These are phyloP conservation scores for Leptomonas seymouri DNA, from an alignment of 208 protist species.

Conservation along the genomic window DNA sequence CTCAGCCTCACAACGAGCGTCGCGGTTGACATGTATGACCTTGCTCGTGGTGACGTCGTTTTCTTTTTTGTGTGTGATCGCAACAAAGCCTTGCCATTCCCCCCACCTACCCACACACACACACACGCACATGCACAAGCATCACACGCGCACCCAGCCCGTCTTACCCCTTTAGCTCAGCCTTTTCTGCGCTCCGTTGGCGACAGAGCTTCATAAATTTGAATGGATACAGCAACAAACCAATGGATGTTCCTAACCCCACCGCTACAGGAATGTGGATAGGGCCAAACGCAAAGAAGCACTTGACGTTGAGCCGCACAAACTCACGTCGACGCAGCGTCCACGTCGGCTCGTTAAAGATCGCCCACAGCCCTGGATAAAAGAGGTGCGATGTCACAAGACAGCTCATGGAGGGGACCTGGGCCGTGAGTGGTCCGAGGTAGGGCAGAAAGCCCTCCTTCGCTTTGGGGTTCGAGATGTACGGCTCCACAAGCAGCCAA, in stretches of 20 bases:
- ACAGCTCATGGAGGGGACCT: constrained; percentile 55
- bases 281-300: constrained; percentile 52
- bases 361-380: constrained; percentile 66
- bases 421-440: constrained; percentile 58
- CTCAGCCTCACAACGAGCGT: too few species aligned
- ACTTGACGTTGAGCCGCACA: constrained; percentile 66
- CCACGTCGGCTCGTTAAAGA: constrained; percentile 74
- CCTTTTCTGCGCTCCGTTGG: constrained; percentile 2
- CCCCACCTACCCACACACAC: too few species aligned
- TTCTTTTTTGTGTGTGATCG: too few species aligned
- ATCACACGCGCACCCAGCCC: not conserved
- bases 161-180: not conserved
- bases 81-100: too few species aligned
- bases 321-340: constrained; percentile 44
- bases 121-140: not conserved
- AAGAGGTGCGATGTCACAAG: constrained; percentile 60
- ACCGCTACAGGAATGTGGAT: constrained; percentile 53
- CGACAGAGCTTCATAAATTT: constrained; percentile 55
- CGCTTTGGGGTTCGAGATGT: constrained; percentile 38
- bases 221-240: constrained; percentile 52
- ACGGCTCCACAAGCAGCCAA: constrained; percentile 48
- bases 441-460: constrained; percentile 62
- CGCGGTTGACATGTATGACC: too few species aligned
- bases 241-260: constrained; percentile 43
- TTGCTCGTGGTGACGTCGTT: too few species aligned